These are phyloP conservation scores for Solanum commersonii DNA, from an alignment of 257 asterid species.

Conservation along the genomic window DNA sequence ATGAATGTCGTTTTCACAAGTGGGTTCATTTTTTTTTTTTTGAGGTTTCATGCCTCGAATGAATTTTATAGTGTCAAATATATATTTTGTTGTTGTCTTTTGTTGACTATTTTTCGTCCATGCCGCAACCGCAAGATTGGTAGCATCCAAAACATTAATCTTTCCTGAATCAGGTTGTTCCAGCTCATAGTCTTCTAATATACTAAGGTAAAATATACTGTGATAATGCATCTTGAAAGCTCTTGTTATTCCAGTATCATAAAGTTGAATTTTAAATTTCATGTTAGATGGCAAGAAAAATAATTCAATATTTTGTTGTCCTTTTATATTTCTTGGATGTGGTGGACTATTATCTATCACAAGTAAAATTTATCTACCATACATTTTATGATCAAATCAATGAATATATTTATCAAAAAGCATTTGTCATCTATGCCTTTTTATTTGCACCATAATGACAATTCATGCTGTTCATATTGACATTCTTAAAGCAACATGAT, in stretches of 20 bases:
- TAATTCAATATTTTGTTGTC: background rate
- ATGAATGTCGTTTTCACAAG: background rate
- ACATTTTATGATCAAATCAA: background rate
- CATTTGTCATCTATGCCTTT: background rate
- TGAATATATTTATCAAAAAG: background rate
- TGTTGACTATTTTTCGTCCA: background rate
- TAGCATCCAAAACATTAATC: conserved; percentile 2
- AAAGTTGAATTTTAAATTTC: conserved; percentile 6
- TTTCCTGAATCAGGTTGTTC: background rate
- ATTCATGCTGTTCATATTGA: background rate
- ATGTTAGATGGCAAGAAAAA: conserved; percentile 5
- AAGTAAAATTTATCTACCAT: background rate
- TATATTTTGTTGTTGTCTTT: background rate
- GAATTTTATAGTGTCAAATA: background rate
- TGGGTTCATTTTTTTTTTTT: background rate
- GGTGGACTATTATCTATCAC: background rate
- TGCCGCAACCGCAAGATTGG: background rate
- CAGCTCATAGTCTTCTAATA: conserved; percentile 3
- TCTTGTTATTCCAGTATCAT: background rate
- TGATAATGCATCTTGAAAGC: conserved; percentile 3
- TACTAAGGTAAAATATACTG: background rate
- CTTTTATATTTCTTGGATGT: conserved; percentile 2
- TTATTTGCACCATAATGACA: background rate
- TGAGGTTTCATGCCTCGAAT: background rate
- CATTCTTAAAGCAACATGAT: background rate